phyloP scores from a whole-genome alignment of 495 filamentous ascomycete genomes.

The Penicillium samsonianum region DNA sequence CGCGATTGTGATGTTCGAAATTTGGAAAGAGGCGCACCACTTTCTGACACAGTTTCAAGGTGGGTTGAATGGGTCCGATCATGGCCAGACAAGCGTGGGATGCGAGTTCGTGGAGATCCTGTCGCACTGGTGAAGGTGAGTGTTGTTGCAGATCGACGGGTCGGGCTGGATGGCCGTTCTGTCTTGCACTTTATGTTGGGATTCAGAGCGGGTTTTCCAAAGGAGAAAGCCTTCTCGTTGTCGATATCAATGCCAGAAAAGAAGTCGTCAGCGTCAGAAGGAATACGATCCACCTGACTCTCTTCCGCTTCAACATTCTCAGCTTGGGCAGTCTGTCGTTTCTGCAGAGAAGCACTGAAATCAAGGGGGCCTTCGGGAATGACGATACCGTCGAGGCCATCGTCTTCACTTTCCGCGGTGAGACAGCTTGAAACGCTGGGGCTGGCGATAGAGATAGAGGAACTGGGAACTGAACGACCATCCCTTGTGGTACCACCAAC shows the following conservation, averaged over 20 bases:
- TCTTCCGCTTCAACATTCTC: constrained; percentile 41
- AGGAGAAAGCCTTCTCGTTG: constrained; percentile 75
- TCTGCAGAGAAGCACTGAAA: constrained; percentile 72
- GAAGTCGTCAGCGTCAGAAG: constrained; percentile 72
- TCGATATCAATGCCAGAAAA: constrained; percentile 86
- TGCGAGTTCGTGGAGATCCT: constrained; percentile 51
- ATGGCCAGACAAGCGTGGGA: constrained; percentile 65
- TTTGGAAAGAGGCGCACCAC: constrained; percentile 67
- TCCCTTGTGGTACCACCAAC: constrained; percentile 83
- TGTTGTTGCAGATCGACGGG: constrained; percentile 74
- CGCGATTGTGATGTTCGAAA: constrained; percentile 64
- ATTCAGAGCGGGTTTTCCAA: constrained; percentile 80
- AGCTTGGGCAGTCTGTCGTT: constrained; percentile 58
- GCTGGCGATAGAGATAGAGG: constrained; percentile 83
- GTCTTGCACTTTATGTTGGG: constrained; percentile 89
- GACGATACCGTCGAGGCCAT: constrained; percentile 78
- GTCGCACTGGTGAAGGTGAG: constrained; percentile 81
- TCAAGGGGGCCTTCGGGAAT: constrained; percentile 81
- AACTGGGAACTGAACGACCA: constrained; percentile 74
- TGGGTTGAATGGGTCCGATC: constrained; percentile 67
- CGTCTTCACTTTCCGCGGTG: constrained; percentile 92
- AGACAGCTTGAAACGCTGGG: constrained; percentile 88
- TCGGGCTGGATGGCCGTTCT: constrained; percentile 63
- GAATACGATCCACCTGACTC: constrained; percentile 28
- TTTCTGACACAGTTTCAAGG: constrained; percentile 91